Evolutionary conservation across 2,329 filamentous ascomycete genomes (phyloP).

Genomic region (Knufia petricola): DNA sequence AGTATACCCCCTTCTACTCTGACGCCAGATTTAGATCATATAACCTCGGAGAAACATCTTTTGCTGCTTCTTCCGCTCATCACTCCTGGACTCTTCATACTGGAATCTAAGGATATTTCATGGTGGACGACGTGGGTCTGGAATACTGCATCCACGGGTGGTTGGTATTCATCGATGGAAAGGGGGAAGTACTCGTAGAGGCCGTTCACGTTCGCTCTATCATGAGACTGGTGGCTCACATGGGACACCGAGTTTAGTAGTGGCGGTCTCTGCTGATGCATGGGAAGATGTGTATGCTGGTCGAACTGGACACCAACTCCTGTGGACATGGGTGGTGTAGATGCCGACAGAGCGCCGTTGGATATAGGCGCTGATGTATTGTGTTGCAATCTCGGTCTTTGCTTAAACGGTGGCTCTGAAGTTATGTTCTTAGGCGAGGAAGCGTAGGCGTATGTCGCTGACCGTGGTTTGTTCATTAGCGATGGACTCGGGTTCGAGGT

Average conservation of each 20-base stretch:
- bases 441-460: slow-evolving; percentile 8
- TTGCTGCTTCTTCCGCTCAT: slow-evolving; percentile 17
- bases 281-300: slow-evolving; percentile 29
- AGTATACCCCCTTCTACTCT: neutral
- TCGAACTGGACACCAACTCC: neutral
- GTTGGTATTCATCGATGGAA: slow-evolving; percentile 83
- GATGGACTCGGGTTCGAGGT: slow-evolving; percentile 23
- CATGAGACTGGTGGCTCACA: neutral
- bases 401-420: slow-evolving; percentile 4
- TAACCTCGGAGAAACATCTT: slow-evolving; percentile 22
- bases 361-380: neutral
- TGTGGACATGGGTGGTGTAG: slow-evolving; percentile 1
- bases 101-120: slow-evolving; percentile 17
- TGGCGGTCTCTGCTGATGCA: slow-evolving; percentile 21
- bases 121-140: slow-evolving; percentile 90
- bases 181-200: slow-evolving; percentile 94
- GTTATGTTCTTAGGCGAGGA: neutral
- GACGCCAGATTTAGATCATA: slow-evolving; percentile 7
- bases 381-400: slow-evolving; percentile 4
- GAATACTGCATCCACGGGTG: slow-evolving; percentile 81
- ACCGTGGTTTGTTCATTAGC: slow-evolving; percentile 20
- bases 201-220: slow-evolving; percentile 50
- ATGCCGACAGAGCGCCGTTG: neutral
- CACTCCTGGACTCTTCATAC: slow-evolving; percentile 11
- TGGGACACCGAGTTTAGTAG: slow-evolving; percentile 1